phyloP scores from a whole-genome alignment of 176 grass and related monocot genomes.

The Avena insularis region DNA sequence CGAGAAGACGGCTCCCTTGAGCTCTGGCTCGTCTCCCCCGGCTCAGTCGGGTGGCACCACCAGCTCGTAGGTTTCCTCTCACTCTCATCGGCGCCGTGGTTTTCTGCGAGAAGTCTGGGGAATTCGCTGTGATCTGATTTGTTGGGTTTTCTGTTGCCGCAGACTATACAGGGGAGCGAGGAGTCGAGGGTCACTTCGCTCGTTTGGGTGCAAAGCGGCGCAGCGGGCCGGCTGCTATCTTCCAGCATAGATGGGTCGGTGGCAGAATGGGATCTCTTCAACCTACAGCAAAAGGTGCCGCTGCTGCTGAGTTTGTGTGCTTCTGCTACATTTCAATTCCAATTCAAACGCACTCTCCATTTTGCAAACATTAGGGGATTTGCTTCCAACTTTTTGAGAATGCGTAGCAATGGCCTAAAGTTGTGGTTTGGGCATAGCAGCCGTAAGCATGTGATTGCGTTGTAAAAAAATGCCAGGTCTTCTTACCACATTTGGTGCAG shows the following conservation, averaged over 20 bases:
- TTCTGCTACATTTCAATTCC: constrained; percentile 32
- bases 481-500: background rate
- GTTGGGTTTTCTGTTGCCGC: constrained; percentile 43
- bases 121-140: constrained; percentile 33
- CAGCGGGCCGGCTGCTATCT: constrained; percentile 73
- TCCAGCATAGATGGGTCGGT: constrained; percentile 88
- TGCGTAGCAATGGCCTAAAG: background rate
- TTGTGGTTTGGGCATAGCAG: background rate
- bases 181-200: constrained; percentile 73
- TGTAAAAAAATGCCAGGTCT: background rate
- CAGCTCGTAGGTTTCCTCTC: constrained; percentile 69
- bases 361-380: background rate
- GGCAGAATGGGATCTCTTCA: constrained; percentile 87
- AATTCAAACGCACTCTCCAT: background rate
- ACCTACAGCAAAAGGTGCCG: constrained; percentile 69
- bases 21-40: constrained; percentile 96
- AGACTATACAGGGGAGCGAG: constrained; percentile 80
- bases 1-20: constrained; percentile 80
- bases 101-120: background rate
- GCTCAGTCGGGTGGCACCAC: constrained; percentile 97
- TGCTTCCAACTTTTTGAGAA: background rate
- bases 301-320: background rate
- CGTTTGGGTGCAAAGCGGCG: constrained; percentile 60
- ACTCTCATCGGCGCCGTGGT: background rate
- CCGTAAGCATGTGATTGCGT: background rate